phyloP scores from a whole-genome alignment of 805 yeast species.

The Jamesozyma jinghongensis region DNA sequence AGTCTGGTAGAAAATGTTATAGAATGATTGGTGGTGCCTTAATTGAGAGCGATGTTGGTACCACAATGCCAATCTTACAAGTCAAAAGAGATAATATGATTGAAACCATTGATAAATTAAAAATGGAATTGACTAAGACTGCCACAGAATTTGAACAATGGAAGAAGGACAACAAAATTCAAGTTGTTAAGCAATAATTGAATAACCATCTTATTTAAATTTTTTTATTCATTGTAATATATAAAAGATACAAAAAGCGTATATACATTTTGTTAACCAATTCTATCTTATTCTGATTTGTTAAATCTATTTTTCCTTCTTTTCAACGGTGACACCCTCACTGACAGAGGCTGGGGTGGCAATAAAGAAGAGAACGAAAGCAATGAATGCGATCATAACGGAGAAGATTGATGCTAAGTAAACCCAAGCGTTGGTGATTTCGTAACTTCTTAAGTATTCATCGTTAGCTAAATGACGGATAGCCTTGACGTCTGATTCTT shows the following conservation, averaged over 20 bases:
- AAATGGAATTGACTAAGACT: constrained; percentile 21
- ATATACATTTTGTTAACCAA: no score
- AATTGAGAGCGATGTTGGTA: constrained; percentile 73
- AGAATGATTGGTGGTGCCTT: constrained; percentile 93
- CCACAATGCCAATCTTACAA: constrained; percentile 55
- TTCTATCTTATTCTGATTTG: no score
- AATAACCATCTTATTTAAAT: not conserved
- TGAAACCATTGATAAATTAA: constrained; percentile 24
- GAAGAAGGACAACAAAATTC: constrained; percentile 31
- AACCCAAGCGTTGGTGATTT: constrained; percentile 88
- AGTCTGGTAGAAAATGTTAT: constrained; percentile 66
- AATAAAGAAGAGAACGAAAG: constrained; percentile 59
- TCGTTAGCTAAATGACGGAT: constrained; percentile 93
- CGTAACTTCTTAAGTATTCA: constrained; percentile 89
- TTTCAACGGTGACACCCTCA: constrained; percentile 9
- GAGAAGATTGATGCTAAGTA: constrained; percentile 62
- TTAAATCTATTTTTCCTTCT: constrained; percentile 17
- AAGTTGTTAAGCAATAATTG: constrained; percentile 24
- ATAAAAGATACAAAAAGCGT: no score
- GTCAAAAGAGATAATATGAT: constrained; percentile 44
- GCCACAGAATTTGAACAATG: constrained; percentile 28
- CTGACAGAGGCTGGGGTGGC: constrained; percentile 14
- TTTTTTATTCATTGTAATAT: not conserved
- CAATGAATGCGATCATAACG: constrained; percentile 68
- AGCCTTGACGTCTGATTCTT: constrained; percentile 61